Base-by-base conservation (phyloP, 2,329 filamentous ascomycete species). In the Cyclaneusma minus region DNA sequence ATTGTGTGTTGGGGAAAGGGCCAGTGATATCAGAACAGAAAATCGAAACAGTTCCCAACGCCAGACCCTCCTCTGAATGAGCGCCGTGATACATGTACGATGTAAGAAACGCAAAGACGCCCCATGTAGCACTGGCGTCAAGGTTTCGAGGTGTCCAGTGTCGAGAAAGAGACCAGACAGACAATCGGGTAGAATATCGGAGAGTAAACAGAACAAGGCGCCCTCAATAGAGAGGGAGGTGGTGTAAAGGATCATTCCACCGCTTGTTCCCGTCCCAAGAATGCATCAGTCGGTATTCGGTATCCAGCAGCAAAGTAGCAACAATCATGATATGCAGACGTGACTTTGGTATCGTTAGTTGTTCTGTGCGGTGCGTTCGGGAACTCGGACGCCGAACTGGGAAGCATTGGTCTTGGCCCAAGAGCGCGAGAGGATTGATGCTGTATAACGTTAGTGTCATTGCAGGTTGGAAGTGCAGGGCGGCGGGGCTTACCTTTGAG, bases 401-500 rank as follows among this genome's bases (percentile, higher is more conserved):
- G 50, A 43, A 3, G 68, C 68, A 41, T 80, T 79, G 51, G 77
- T 79, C 64, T 92, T 94, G 31, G 84, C 83, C 89, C 89, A 98
- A 46, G 80, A 72, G 42, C 87, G 81, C 18, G 85, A 80, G 34
- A 92, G 64, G 43, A 95, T 84, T 14, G 87, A 94, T 42, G 84
- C 85, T 93, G 28, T 33, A 24, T 7, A 13, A 18, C 28, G 28
- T 38, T 29, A 32, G 48, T 48, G 31, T 49, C 41, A 27, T 33
- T 27, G 14, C 27, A 3, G 7, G 15, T 14, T 14, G n/a, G 8
- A 4, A 3, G 4, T 13, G 7, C 14, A 11, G 8, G 4, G 4
- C 12, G 17, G 10, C 11, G 25, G 15, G 30, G 42, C 66, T 57
- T 72, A 93, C 87, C 85, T 62, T 98, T 98, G 44, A 95, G 60